These are phyloP conservation scores for Fusarium palustre DNA, from an alignment of 2,329 filamentous ascomycete species.

Conservation along the genomic window DNA sequence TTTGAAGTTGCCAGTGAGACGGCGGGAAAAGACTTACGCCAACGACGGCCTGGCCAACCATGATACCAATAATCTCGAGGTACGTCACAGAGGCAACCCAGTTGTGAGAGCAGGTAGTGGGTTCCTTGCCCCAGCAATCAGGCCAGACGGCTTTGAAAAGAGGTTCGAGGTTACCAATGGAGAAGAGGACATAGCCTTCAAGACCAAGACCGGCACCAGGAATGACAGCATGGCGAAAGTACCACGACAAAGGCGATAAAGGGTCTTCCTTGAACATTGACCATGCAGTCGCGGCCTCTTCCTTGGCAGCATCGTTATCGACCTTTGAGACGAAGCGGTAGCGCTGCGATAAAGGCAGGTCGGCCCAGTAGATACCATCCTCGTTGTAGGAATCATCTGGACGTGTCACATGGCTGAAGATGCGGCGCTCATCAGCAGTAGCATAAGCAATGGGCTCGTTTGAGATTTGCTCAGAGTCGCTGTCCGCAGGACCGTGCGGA, in stretches of 20 bases:
- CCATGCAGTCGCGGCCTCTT: conserved; percentile 76
- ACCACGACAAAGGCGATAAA: conserved; percentile 84
- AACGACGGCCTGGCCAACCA: conserved; percentile 89
- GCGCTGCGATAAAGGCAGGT: conserved; percentile 77
- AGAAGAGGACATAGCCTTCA: conserved; percentile 97
- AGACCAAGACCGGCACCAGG: conserved; percentile 92
- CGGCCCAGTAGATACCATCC: conserved; percentile 92
- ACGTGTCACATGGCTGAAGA: conserved; percentile 83
- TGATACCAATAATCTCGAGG: conserved; percentile 94
- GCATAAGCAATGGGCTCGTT: conserved; percentile 59
- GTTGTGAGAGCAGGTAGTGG: conserved; percentile 76
- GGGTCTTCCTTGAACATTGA: conserved; percentile 88
- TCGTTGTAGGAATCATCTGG: conserved; percentile 89
- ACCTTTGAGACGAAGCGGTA: conserved; percentile 80
- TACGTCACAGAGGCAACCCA: conserved; percentile 91
- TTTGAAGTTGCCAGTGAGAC: background rate
- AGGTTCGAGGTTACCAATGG: conserved; percentile 90
- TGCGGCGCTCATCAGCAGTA: conserved; percentile 65
- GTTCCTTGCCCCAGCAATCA: conserved; percentile 75
- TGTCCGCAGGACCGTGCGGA: conserved; percentile 62
- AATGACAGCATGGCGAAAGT: conserved; percentile 90
- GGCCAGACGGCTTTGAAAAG: conserved; percentile 82
- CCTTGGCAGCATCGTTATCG: conserved; percentile 75
- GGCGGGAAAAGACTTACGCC: conserved; percentile 66
- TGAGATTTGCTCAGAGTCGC: conserved; percentile 55